A percentile compares a stretch with the other conserved stretches of the same genome.
phyloP scores from a whole-genome alignment of 164 flowering plant species.

The Taxillus chinensis region DNA sequence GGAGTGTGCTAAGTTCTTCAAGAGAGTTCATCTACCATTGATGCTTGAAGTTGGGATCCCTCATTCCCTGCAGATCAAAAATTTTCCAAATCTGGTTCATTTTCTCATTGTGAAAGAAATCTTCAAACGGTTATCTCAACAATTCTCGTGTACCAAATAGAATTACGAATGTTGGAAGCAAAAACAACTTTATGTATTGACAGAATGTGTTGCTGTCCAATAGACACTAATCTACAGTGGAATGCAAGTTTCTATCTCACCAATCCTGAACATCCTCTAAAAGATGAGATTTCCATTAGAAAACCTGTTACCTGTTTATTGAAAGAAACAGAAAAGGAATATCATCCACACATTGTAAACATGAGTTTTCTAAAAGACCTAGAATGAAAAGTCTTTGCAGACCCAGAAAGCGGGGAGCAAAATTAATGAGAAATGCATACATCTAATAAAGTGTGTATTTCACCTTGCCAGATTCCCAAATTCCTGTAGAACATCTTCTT shows the following conservation, averaged over 20 bases:
- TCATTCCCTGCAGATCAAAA: conserved; percentile 38
- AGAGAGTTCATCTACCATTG: conserved; percentile 33
- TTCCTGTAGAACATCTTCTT: too few species aligned
- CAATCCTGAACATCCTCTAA: conserved; percentile 29
- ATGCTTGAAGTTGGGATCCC: conserved; percentile 30
- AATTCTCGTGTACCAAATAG: not conserved
- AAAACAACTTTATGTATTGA: not conserved
- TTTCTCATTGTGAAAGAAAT: not conserved
- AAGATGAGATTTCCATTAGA: conserved; percentile 34
- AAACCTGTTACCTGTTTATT: not conserved
- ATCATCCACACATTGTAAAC: too few species aligned
- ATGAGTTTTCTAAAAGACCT: too few species aligned
- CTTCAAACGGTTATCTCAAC: not conserved
- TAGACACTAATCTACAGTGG: not conserved
- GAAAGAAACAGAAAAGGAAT: not conserved
- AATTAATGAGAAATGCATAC: too few species aligned
- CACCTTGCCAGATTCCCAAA: too few species aligned
- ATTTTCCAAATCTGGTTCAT: not conserved
- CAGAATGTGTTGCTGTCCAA: not conserved
- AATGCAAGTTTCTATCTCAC: conserved; percentile 11
- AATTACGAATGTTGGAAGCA: not conserved
- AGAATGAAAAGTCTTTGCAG: too few species aligned
- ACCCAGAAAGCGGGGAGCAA: too few species aligned
- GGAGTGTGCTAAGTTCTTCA: conserved; percentile 33
- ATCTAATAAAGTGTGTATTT: too few species aligned